Evolutionary conservation across 768 basidiomycete species (phyloP).

Genomic region (Boletellus sp.): DNA sequence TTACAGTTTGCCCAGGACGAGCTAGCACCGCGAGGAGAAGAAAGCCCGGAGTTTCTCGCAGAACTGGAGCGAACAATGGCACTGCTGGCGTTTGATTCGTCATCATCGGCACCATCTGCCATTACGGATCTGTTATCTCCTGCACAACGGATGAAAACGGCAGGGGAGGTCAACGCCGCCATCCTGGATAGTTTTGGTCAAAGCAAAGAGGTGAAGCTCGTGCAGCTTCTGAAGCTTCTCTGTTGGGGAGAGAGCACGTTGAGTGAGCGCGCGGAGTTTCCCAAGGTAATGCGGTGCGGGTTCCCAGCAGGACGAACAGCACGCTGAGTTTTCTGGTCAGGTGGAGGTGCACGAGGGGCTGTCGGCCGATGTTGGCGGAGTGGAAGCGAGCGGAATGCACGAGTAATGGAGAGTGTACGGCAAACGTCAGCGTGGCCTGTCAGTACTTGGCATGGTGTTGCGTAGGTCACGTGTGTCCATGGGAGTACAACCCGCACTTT

Average conservation of each 20-base stretch:
- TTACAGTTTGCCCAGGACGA: slow-evolving; percentile 90
- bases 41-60: slow-evolving; percentile 87
- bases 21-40: slow-evolving; percentile 91
- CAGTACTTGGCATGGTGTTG: neutral
- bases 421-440: neutral
- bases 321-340: slow-evolving; percentile 25
- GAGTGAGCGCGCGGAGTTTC: slow-evolving; percentile 75
- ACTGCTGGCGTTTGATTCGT: slow-evolving; percentile 75
- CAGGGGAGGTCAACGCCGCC: slow-evolving; percentile 92
- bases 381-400: slow-evolving; percentile 22
- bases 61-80: slow-evolving; percentile 97
- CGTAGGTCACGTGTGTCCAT: slow-evolving; percentile 9
- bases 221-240: slow-evolving; percentile 75
- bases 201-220: slow-evolving; percentile 88
- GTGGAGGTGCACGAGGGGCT: slow-evolving; percentile 30
- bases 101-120: slow-evolving; percentile 47
- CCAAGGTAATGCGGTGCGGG: slow-evolving; percentile 49
- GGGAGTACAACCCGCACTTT: neutral
- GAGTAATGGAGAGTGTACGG: slow-evolving; percentile 15
- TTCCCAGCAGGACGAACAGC: slow-evolving; percentile 20
- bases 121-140: slow-evolving; percentile 82
- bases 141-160: slow-evolving; percentile 90
- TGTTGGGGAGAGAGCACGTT: slow-evolving; percentile 86
- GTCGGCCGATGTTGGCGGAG: slow-evolving; percentile 8
- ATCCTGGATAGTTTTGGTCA: slow-evolving; percentile 91